Percentiles rank a stretch among this genome's conserved stretches.
Evolutionary conservation across 768 basidiomycete species (phyloP).

Genomic region (Dioszegia hungarica): DNA sequence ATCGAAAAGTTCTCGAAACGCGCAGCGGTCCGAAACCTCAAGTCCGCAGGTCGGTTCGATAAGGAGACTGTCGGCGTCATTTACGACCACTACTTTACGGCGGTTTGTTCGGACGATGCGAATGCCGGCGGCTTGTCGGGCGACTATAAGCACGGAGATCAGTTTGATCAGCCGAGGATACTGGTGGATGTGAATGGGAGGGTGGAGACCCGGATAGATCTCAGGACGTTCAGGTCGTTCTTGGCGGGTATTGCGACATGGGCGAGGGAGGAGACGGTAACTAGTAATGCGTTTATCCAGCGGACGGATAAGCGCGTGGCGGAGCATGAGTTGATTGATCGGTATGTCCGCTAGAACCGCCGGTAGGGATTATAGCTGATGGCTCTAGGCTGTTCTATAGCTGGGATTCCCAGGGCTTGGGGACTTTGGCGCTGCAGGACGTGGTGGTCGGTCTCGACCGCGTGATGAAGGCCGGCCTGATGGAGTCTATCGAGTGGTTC

Average conservation of each 20-base stretch:
- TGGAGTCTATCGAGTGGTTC: conserved; percentile 99
- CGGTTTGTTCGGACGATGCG: conserved; percentile 52
- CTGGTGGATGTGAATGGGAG: conserved; percentile 59
- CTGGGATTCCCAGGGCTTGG: conserved; percentile 79
- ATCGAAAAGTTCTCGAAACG: conserved; percentile 94
- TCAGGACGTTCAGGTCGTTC: conserved; percentile 80
- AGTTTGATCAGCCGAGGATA: conserved; percentile 42
- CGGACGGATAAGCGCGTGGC: conserved; percentile 83
- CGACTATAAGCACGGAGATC: conserved; percentile 24
- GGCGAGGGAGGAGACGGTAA: conserved; percentile 90
- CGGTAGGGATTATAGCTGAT: neutral
- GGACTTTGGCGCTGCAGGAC: conserved; percentile 78
- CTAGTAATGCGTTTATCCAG: conserved; percentile 87
- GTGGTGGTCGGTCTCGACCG: conserved; percentile 81
- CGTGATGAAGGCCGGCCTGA: conserved; percentile 91
- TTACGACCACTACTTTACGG: conserved; percentile 70
- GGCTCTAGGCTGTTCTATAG: conserved; percentile 69
- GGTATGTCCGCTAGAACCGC: conserved; percentile 42
- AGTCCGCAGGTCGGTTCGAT: conserved; percentile 68
- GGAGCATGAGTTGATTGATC: conserved; percentile 91
- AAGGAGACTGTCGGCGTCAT: conserved; percentile 83
- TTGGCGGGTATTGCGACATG: conserved; percentile 89
- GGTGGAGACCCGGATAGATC: conserved; percentile 81
- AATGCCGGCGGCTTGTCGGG: conserved; percentile 2
- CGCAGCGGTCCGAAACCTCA: conserved; percentile 79